These are phyloP conservation scores for Choiromyces venosus DNA, from an alignment of 495 filamentous ascomycete species.

Conservation along the genomic window DNA sequence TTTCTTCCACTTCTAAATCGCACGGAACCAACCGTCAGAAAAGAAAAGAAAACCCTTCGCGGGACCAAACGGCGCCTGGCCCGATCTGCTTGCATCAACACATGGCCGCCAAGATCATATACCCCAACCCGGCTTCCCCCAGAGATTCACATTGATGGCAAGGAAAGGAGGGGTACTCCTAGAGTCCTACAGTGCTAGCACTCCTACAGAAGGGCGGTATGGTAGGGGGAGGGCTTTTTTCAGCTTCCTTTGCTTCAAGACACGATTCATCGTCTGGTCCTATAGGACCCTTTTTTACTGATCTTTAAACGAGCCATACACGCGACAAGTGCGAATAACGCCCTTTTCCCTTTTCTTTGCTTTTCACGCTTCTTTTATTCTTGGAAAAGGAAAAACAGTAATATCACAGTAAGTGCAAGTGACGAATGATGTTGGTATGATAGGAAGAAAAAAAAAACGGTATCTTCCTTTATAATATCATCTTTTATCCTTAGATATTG, in stretches of 20 bases:
- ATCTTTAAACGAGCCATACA: background rate
- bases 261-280: background rate
- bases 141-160: background rate
- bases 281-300: background rate
- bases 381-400: background rate
- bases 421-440: background rate
- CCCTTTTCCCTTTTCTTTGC: background rate
- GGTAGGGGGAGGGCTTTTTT: background rate
- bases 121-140: background rate
- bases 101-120: conserved; percentile 1
- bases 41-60: background rate
- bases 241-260: background rate
- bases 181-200: background rate
- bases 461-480: background rate
- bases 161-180: background rate
- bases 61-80: background rate
- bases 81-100: background rate
- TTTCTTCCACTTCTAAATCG: background rate
- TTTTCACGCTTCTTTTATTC: background rate
- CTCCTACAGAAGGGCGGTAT: background rate
- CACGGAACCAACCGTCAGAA: background rate
- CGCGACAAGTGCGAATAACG: conserved; percentile 2
- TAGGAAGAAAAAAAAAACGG: background rate
- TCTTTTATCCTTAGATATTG: background rate
- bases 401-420: background rate